Evolutionary conservation across 805 yeast genomes (phyloP), one percentile per base, ranked within the genome.

Genomic region (Metschnikowia arizonensis): DNA sequence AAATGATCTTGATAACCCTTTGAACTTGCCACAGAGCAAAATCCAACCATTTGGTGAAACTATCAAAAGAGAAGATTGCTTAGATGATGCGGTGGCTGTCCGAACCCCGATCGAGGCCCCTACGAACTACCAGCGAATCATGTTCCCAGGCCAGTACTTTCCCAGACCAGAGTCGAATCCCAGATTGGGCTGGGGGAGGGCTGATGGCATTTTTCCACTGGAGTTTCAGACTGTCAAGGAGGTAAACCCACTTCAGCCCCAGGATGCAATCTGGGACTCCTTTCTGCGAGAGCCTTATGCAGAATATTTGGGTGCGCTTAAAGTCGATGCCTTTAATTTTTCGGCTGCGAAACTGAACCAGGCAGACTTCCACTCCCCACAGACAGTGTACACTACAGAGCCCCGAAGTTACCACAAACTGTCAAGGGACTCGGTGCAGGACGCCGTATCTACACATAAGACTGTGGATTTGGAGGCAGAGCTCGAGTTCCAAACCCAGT

Each of bases 321-420:
- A 19, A 34, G 28, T 17, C 21, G 38, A 34, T n/a, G n/a, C 25
- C 36, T 18, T 33, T 1, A 12, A 19, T 14, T 34, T 34, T 14
- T 34, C 28, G 38, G 38, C 38, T 34, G 38, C 38, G 28, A 34
- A 34, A 34, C 28, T 23, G 28, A 14, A n/a, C 38, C 38, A 14
- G 18, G 18, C 14, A 5, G 38, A n/a, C 19, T 14, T 23, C 17
- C 38, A n/a, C 28, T 34, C 38, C 5, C 12, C 38, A 14, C 17
- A 14, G 5, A 28, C 21, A 23, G 28, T 23, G 38, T 34, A 34
- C 29, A 34, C 38, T 23, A 34, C 38, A 7, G 26, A 23, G 17
- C 28, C 38, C 28, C 26, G n/a, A n/a, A 34, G 9, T 14, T 8
- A 19, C 19, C 18, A 11, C 38, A 34, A 14, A 23, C 28, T 14